Conservation (phyloP, 2,329 filamentous ascomycete genomes). For the Cercospora nicotianae region DNA sequence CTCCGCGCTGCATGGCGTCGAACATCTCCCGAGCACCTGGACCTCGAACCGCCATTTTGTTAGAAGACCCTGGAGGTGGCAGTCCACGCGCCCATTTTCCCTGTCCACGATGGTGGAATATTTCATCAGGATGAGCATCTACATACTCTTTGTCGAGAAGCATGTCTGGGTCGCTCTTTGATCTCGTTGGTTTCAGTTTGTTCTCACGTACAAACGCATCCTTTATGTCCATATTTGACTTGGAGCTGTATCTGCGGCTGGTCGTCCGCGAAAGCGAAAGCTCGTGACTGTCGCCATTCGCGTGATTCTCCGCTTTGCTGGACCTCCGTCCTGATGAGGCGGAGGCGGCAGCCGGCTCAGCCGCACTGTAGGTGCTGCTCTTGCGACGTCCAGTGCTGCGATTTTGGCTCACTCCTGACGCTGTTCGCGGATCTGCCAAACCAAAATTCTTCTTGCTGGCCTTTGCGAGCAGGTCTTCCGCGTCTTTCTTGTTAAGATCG, state of each 20-base stretch:
- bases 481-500: constrained; percentile 7
- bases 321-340: constrained; percentile 26
- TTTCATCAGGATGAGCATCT: constrained; percentile 29
- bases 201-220: constrained; percentile 8
- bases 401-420: not conserved
- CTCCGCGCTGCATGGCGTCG: constrained; percentile 19
- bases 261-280: constrained; percentile 20
- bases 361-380: constrained; percentile 15
- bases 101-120: constrained; percentile 32
- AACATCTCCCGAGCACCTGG: constrained; percentile 23
- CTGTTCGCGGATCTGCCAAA: constrained; percentile 5
- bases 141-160: constrained; percentile 31
- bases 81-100: constrained; percentile 31
- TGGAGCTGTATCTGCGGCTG: constrained; percentile 22
- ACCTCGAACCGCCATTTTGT: constrained; percentile 36
- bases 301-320: constrained; percentile 24
- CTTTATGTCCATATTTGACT: constrained; percentile 10
- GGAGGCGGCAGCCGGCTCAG: constrained; percentile 15
- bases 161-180: constrained; percentile 19
- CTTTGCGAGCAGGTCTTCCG: constrained; percentile 7
- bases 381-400: constrained; percentile 17
- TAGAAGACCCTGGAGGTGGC: constrained; percentile 30
- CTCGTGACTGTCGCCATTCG: constrained; percentile 24
- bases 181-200: constrained; percentile 15
- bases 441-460: constrained; percentile 8